These are phyloP conservation scores for Aschersonia sp. DNA, from an alignment of 2,329 filamentous ascomycete genomes.

Conservation along the genomic window DNA sequence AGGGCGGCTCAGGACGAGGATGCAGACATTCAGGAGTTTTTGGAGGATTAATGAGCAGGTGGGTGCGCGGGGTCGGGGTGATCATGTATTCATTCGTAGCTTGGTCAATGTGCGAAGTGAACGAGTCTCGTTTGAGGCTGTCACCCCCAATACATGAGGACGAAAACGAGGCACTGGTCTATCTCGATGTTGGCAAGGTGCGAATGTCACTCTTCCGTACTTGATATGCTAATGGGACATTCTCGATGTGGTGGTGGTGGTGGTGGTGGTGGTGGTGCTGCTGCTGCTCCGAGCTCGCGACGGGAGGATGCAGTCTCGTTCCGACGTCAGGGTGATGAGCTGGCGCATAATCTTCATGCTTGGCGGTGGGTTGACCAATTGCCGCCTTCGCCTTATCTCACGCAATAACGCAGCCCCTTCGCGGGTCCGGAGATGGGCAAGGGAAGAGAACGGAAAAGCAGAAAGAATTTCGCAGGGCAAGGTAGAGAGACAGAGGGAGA, in stretches of 20 bases:
- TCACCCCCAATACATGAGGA: too few species aligned
- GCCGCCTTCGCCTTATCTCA: background rate
- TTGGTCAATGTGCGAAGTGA: too few species aligned
- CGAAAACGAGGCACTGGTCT: too few species aligned
- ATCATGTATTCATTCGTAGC: too few species aligned
- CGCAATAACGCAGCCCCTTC: background rate
- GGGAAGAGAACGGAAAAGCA: background rate
- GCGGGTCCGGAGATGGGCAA: background rate
- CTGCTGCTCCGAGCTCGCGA: too few species aligned
- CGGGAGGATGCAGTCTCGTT: background rate
- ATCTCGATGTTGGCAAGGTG: too few species aligned
- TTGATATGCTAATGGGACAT: too few species aligned
- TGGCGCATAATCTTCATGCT: background rate
- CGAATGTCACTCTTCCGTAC: too few species aligned
- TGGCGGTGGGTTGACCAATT: background rate
- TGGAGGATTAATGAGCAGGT: conserved; percentile 30
- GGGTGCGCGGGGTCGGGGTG: background rate
- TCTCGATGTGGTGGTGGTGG: too few species aligned
- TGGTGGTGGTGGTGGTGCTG: too few species aligned
- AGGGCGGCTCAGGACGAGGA: conserved; percentile 52
- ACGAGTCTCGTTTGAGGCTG: too few species aligned
- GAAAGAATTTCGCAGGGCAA: background rate
- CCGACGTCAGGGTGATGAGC: background rate
- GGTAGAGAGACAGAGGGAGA: too few species aligned
- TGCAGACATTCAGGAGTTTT: conserved; percentile 60